Evolutionary conservation across 129 eudicot species (phyloP), one percentile per base, ranked within the genome.

Genomic region (Deinandra increscens): DNA sequence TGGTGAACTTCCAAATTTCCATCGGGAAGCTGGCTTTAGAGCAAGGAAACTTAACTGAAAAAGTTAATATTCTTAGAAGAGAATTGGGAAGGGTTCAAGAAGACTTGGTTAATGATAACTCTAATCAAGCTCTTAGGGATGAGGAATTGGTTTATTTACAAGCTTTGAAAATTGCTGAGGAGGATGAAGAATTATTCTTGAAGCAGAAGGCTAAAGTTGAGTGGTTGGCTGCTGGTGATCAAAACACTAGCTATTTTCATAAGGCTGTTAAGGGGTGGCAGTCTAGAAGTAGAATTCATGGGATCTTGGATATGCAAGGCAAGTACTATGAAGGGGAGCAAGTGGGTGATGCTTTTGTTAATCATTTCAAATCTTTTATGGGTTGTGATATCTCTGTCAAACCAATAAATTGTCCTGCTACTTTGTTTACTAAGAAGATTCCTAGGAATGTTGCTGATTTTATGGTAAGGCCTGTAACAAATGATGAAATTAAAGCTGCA

Each of bases 31-130:
- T 50, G 29, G 12, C 6, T 0, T 1, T 1, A 2, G 0, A 3
- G 0, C 12, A 17, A 7, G 58, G 58, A 0, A 17, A 19, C 2
- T 4, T 50, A 0, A 7, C 6, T 4, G 7, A 46, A 0, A 46
- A n/a, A 0, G 9, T n/a, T 4, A 46, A 46, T 1, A 0, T 5
- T 0, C 1, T n/a, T 14, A n/a, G 14, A 11, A 2, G 0, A 0
- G 53, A 46, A 0, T 5, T 46, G 0, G 7, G 7, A 0, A 14
- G 3, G 14, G 0, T 46, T 0, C 53, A 46, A n/a, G 18, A 0
- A 0, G 20, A 14, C 0, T 4, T 46, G 4, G 53, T 10, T 1
- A 4, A 1, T 4, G 19, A 46, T 4, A 7, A 17, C 5, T 1
- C 12, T 5, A 46, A 46, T n/a, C 0, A 1, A 0, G 53, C 4